Evolutionary conservation across 2,329 filamentous ascomycete species (phyloP).

Genomic region (Penicillium psychrosexuale): DNA sequence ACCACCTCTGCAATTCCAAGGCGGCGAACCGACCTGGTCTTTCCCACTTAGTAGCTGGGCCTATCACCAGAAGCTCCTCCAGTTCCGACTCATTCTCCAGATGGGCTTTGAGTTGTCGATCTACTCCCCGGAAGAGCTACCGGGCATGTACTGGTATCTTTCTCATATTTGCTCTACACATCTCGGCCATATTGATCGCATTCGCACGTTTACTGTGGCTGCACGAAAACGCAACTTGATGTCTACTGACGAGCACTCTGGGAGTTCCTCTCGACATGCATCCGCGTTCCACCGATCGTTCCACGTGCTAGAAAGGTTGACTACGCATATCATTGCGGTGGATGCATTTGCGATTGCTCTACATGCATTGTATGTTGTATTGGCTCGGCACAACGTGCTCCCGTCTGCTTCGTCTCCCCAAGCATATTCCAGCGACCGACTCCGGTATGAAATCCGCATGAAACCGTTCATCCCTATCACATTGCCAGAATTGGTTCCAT

Average conservation of each 20-base stretch:
- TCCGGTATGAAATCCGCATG: slow-evolving; percentile 83
- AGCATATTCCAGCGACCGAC: slow-evolving; percentile 64
- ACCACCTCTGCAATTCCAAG: slow-evolving; percentile 53
- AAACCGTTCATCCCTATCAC: slow-evolving; percentile 71
- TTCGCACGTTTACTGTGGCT: slow-evolving; percentile 60
- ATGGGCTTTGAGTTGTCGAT: slow-evolving; percentile 92
- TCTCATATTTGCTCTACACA: slow-evolving; percentile 68
- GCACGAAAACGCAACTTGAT: slow-evolving; percentile 29
- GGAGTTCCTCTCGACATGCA: slow-evolving; percentile 26
- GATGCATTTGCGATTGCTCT: slow-evolving; percentile 53
- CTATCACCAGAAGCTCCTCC: slow-evolving; percentile 82
- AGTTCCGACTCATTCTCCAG: slow-evolving; percentile 84
- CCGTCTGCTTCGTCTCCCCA: slow-evolving; percentile 47
- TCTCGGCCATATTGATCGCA: slow-evolving; percentile 67
- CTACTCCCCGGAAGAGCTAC: slow-evolving; percentile 80
- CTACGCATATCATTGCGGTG: slow-evolving; percentile 63
- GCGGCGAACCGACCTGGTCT: slow-evolving; percentile 58
- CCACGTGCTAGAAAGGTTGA: slow-evolving; percentile 57
- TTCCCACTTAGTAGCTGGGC: slow-evolving; percentile 84
- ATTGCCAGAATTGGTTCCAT: slow-evolving; percentile 64
- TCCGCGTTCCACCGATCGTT: slow-evolving; percentile 39
- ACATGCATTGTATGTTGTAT: slow-evolving; percentile 61
- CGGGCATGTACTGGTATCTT: slow-evolving; percentile 89
- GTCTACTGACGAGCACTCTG: slow-evolving; percentile 2
- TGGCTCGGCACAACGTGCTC: slow-evolving; percentile 56